These are phyloP conservation scores for Bipolaris zeicola DNA, from an alignment of 2,329 filamentous ascomycete genomes.

Conservation along the genomic window DNA sequence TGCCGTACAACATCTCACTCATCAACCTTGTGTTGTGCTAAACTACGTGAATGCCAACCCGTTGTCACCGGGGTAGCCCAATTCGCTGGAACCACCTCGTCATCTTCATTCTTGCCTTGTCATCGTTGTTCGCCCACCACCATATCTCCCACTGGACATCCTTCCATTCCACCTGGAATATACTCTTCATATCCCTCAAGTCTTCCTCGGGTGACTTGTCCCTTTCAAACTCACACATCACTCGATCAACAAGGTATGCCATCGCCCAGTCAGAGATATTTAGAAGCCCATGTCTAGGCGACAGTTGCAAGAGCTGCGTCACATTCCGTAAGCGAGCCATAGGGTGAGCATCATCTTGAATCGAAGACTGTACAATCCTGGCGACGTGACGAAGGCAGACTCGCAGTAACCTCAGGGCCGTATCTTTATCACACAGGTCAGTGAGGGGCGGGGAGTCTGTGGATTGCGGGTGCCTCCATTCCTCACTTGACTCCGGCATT, in stretches of 20 bases:
- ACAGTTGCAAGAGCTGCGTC: neutral
- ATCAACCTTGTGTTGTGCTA: too few relatives aligned
- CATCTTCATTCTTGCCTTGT: constrained; percentile 30
- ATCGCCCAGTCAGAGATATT: constrained; percentile 10
- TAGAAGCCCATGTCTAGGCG: neutral
- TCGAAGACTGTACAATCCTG: neutral
- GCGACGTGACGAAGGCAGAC: neutral
- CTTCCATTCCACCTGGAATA: constrained; percentile 20
- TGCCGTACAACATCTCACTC: too few relatives aligned
- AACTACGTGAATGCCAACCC: neutral
- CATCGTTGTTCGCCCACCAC: constrained; percentile 36
- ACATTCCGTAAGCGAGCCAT: neutral
- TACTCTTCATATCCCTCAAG: constrained; percentile 8
- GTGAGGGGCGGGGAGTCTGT: neutral
- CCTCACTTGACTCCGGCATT: constrained; percentile 6
- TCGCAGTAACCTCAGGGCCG: neutral
- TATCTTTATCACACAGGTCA: neutral
- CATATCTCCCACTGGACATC: constrained; percentile 26
- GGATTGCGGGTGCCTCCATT: neutral
- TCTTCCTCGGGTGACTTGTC: neutral
- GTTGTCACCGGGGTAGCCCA: neutral
- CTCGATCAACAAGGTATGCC: constrained; percentile 10
- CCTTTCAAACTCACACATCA: constrained; percentile 15
- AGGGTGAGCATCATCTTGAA: neutral
- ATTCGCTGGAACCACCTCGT: constrained; percentile 20